Base-by-base conservation (phyloP, 495 filamentous ascomycete genomes). In the Lepraria neglecta region DNA sequence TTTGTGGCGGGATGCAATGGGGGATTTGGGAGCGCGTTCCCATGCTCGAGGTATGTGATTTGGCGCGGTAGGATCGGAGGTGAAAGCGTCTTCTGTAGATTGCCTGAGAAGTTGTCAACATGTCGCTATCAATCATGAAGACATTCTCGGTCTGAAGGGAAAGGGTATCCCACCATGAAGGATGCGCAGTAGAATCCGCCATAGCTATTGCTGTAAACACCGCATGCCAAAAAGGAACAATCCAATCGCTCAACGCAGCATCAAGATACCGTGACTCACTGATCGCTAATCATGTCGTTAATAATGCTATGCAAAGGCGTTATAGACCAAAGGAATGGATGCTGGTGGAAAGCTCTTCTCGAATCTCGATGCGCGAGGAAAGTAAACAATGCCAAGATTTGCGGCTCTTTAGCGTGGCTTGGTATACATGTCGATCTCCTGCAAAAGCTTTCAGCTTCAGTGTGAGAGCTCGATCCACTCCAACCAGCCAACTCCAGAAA, bases 21-120 rank as follows among this genome's bases (percentile, higher is more conserved):
- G 79, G 63, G 70, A 85, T 70, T 75, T 81, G 67, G 78, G 83
- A 75, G 71, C 80, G 75, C 71, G 76, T 73, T 74, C 84, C 81
- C 71, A 77, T 72, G 74, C 70, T 72, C 67, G 82, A 61, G 70
- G 78, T 45, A 60, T 69, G 48, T 54, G 64, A 74, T 75, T 61
- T 73, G 71, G 30, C 74, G 72, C 12, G 72, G 75, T 56, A 74
- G 77, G 35, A 69, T 72, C 65, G 76, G 77, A 65, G 15, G 15
- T 52, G 50, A 63, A 52, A 7, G 38, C 28, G 9, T 47, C 30
- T 21, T 60, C 52, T 17, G n/a, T 42, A 14, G 51, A 17, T 17
- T 57, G 24, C 61, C 65, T 67, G 38, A 15, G n/a, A 47, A 5
- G 3, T 3, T 17, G 6, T 42, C 17, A 27, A 27, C 6, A 44